These are phyloP conservation scores for Chaetomium tenue DNA, from an alignment of 495 filamentous ascomycete genomes.

Conservation along the genomic window DNA sequence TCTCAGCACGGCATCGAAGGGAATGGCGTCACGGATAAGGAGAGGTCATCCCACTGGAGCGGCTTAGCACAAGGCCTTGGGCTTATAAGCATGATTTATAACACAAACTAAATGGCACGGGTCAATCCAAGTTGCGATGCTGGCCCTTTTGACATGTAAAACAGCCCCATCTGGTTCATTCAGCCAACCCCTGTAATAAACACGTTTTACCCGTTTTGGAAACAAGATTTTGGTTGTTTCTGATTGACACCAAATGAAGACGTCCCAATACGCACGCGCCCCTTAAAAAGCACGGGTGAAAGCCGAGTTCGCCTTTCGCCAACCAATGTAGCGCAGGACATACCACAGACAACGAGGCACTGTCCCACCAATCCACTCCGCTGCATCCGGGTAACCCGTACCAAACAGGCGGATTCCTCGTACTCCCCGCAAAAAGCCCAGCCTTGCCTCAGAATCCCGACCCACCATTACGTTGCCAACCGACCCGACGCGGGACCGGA, in stretches of 20 bases:
- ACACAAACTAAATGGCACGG: neutral
- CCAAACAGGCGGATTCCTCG: neutral
- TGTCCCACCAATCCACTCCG: neutral
- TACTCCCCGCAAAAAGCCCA: neutral
- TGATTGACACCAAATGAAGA: no score
- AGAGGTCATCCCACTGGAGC: neutral
- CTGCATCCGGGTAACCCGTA: neutral
- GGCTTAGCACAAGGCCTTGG: neutral
- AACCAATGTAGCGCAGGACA: no score
- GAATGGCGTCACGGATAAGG: constrained; percentile 1
- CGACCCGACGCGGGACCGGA: neutral
- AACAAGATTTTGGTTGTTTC: no score
- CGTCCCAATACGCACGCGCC: no score
- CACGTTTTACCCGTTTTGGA: no score
- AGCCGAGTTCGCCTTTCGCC: no score
- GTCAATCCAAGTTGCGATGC: neutral
- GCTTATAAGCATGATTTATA: neutral
- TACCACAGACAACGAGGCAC: no score
- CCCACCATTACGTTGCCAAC: neutral
- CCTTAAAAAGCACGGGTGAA: no score
- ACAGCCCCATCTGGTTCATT: no score
- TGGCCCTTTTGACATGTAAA: neutral
- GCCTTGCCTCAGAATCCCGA: neutral
- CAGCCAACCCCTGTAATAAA: no score
- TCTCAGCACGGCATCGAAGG: constrained; percentile 1